Evolutionary conservation across 495 filamentous ascomycete species (phyloP).

Genomic region (Penicillium steckii): DNA sequence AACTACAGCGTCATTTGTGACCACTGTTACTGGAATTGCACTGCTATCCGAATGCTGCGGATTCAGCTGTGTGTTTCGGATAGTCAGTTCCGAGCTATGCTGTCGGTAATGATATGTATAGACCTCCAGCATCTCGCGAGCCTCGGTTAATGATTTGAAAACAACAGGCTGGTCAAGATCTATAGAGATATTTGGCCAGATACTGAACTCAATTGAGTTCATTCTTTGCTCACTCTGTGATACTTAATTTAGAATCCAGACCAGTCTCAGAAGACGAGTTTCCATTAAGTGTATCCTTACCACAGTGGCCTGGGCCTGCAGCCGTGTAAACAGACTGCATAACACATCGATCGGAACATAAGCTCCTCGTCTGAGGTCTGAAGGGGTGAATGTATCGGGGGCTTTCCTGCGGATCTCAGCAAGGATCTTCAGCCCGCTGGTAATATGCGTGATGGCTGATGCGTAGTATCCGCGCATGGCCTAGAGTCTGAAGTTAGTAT

Average conservation of each 20-base stretch:
- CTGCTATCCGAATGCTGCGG: neutral
- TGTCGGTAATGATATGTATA: conserved; percentile 3
- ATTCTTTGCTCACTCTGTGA: neutral
- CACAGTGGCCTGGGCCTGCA: conserved; percentile 15
- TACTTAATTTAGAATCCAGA: neutral
- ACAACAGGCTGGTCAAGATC: neutral
- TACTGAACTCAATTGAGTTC: neutral
- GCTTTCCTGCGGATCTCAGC: conserved; percentile 13
- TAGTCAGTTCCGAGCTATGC: neutral
- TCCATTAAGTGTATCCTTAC: neutral
- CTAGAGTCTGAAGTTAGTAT: conserved; percentile 11
- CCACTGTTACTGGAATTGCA: neutral
- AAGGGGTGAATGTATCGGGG: neutral
- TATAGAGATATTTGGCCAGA: conserved; percentile 8
- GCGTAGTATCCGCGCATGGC: conserved; percentile 32
- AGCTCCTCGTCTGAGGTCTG: conserved; percentile 8
- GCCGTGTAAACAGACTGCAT: conserved; percentile 14
- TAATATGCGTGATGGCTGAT: conserved; percentile 32
- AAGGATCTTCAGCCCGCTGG: conserved; percentile 31
- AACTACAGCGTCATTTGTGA: neutral
- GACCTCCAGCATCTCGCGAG: conserved; percentile 20
- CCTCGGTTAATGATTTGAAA: conserved; percentile 20
- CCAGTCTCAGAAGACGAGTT: neutral
- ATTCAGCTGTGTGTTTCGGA: no score
- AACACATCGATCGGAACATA: conserved; percentile 11